These are phyloP conservation scores for Triticum turgidum DNA, from an alignment of 176 grass and related monocot species.

Conservation along the genomic window DNA sequence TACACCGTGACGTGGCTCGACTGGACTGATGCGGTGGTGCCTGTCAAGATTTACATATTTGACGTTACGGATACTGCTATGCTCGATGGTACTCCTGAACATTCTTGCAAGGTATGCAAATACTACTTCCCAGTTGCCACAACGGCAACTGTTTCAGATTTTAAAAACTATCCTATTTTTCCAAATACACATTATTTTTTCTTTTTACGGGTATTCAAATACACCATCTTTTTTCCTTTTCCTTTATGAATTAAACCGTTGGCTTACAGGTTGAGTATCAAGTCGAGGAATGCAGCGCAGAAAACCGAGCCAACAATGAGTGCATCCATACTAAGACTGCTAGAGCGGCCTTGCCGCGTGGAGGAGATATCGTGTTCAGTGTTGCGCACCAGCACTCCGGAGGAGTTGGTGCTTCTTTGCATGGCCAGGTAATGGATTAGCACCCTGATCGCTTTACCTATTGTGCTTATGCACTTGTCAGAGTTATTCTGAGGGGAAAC, in stretches of 20 bases:
- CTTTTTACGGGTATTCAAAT: neutral
- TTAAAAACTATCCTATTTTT: neutral
- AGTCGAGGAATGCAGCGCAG: constrained; percentile 54
- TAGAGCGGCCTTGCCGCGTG: constrained; percentile 52
- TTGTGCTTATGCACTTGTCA: neutral
- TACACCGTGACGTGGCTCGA: constrained; percentile 75
- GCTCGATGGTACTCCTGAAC: neutral
- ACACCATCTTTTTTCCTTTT: neutral
- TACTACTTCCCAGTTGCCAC: neutral
- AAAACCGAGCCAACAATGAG: constrained; percentile 38
- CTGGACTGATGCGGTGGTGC: constrained; percentile 51
- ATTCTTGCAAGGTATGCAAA: constrained; percentile 57
- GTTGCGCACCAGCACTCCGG: constrained; percentile 82
- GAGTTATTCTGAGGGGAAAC: neutral
- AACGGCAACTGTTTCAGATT: neutral
- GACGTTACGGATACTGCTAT: constrained; percentile 53
- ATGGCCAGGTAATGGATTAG: constrained; percentile 50
- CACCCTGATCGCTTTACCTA: neutral
- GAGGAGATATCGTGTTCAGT: constrained; percentile 75
- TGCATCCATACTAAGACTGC: constrained; percentile 48
- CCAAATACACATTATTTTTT: neutral
- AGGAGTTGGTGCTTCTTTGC: constrained; percentile 52
- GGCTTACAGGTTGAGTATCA: constrained; percentile 71
- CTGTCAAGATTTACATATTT: constrained; percentile 84
- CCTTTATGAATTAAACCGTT: neutral